phyloP scores from a whole-genome alignment of 2,329 filamentous ascomycete species.

The Fusarium sp. region DNA sequence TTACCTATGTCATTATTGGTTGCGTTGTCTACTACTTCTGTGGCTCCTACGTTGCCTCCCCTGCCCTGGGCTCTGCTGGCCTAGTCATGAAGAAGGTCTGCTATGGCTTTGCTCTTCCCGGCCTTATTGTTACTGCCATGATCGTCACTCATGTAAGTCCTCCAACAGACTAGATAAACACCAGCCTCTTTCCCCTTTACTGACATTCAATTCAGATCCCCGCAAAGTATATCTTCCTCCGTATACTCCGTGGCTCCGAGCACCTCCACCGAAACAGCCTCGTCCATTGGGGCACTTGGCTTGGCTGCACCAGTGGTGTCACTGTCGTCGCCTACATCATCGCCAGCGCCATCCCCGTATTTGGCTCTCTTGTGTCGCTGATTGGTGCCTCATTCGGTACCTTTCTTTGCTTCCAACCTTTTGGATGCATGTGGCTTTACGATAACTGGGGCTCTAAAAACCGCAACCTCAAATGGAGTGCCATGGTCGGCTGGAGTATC shows the following conservation, averaged over 20 bases:
- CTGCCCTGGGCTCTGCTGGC: constrained; percentile 62
- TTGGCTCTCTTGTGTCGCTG: constrained; percentile 34
- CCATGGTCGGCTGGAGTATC: constrained; percentile 20
- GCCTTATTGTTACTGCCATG: constrained; percentile 48
- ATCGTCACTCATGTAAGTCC: constrained; percentile 49
- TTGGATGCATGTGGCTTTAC: constrained; percentile 38
- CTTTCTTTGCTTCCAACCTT: constrained; percentile 40
- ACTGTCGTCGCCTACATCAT: constrained; percentile 36
- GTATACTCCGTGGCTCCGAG: constrained; percentile 48
- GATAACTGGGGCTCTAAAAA: constrained; percentile 26
- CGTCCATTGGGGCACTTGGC: constrained; percentile 51
- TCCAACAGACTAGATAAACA: too few relatives aligned
- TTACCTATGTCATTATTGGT: constrained; percentile 52
- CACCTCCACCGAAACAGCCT: constrained; percentile 48
- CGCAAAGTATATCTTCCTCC: constrained; percentile 51
- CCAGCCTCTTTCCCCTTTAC: background rate
- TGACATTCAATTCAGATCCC: constrained; percentile 24
- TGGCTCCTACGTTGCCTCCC: constrained; percentile 61
- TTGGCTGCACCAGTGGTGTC: constrained; percentile 27
- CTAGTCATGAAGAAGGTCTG: constrained; percentile 57
- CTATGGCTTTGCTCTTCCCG: constrained; percentile 57
- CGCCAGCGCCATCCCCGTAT: constrained; percentile 36
- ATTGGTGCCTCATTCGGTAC: constrained; percentile 38
- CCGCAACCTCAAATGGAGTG: constrained; percentile 9
- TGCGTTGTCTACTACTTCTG: constrained; percentile 61